Percentiles rank a stretch among this genome's conserved stretches.
These are phyloP conservation scores for Carpinus fangiana DNA, from an alignment of 306 rosid genomes.

Conservation along the genomic window DNA sequence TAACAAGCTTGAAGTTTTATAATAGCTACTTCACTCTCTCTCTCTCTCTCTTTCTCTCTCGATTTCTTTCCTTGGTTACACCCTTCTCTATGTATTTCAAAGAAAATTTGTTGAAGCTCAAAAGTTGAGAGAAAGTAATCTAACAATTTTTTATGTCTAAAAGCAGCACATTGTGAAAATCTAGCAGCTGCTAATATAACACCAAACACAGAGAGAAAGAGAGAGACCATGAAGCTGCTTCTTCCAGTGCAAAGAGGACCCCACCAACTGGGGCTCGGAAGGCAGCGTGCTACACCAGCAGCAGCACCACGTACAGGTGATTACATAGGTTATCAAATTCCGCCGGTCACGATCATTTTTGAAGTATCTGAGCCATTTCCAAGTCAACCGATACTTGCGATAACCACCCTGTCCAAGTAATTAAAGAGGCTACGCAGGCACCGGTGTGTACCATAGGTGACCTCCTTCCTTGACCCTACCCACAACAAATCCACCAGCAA, in stretches of 20 bases:
- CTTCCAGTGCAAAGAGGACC: conserved; percentile 86
- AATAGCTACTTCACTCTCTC: no score
- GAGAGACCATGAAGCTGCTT: conserved; percentile 82
- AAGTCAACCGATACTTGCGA: conserved; percentile 58
- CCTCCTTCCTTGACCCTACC: conserved; percentile 91
- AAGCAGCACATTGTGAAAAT: background rate
- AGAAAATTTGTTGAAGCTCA: no score
- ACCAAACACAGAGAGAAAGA: background rate
- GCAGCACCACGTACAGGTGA: conserved; percentile 83
- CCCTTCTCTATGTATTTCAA: no score
- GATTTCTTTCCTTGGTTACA: no score
- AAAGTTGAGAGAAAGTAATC: background rate
- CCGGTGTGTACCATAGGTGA: conserved; percentile 94
- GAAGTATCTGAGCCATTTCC: conserved; percentile 72
- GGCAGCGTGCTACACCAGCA: conserved; percentile 70
- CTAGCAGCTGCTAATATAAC: background rate
- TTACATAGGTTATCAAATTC: conserved; percentile 42
- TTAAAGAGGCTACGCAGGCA: conserved; percentile 72
- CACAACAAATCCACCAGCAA: conserved; percentile 76
- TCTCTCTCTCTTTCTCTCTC: no score
- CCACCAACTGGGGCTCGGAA: conserved; percentile 91
- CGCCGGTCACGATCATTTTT: conserved; percentile 75
- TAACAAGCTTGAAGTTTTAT: no score
- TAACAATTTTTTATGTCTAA: background rate
- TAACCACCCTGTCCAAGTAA: conserved; percentile 89